Base-by-base conservation (phyloP, 257 asterid species). In the Penstemon barbatus region DNA sequence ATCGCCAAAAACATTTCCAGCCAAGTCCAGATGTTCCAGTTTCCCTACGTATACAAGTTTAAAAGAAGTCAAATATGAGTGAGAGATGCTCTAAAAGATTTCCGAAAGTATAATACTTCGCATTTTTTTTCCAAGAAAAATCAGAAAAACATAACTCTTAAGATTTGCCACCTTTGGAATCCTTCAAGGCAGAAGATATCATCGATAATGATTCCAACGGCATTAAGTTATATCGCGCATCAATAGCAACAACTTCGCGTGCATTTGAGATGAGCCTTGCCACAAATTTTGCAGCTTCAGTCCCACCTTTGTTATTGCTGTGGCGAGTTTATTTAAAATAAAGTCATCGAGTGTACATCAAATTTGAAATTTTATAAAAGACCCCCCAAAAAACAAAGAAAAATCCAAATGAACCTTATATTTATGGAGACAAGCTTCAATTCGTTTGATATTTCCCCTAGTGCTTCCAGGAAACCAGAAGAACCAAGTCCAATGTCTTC, bases 241-340 rank as follows among this genome's bases (percentile, higher is more conserved):
- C 80, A 64, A 93, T 71, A 60, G 94, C 80, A 68, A 77, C 69
- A 40, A 88, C 79, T 68, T 79, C 74, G 25, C 79, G 83, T 7
- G 90, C 84, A 42, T 75, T 72, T 59, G 77, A 69, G 77, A 92
- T 70, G 70, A 92, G 86, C 79, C 75, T 81, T 1, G 92, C 74
- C 68, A 90, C 55, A 71, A 92, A 92, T 9, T 67, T 74, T 74
- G 97, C 97, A 78, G 93, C 82, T 85, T 83, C 95, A 74, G 70
- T 69, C 71, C 92, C 96, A 65, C 97, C 97, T 70, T 78, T 82
- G 77, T 92, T 92, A 67, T 88, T 70, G 82, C 98, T 92, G 89
- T 67, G 75, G 56, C 45, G 75, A 61, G 71, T 59, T 71, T 58
- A 39, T 52, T 25, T 63, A 56, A 63, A 53, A 58, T 75, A 66